Conservation (phyloP, 306 rosid species). For the Trifolium pratense region DNA sequence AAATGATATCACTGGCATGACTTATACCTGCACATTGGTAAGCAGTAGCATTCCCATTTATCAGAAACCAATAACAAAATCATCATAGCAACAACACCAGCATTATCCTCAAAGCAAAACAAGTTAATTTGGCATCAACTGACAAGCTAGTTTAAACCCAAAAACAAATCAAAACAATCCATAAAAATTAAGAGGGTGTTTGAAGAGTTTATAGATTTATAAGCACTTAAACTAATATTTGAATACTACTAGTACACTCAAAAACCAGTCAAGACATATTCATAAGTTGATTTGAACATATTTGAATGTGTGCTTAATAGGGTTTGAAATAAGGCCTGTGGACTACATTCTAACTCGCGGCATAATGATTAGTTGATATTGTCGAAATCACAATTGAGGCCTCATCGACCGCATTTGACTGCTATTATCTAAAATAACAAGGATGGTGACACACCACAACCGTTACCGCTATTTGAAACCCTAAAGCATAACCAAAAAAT, state of each 20-base stretch:
- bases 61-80: constrained; percentile 16
- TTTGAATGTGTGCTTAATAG: background rate
- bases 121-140: background rate
- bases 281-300: background rate
- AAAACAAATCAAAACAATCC: constrained; percentile 20
- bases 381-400: background rate
- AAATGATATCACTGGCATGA: background rate
- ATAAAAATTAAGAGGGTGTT: background rate
- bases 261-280: background rate
- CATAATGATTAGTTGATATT: background rate
- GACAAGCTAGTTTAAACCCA: constrained; percentile 41
- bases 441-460: background rate
- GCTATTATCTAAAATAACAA: background rate
- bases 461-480: background rate
- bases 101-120: constrained; percentile 10
- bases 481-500: background rate
- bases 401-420: background rate
- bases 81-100: background rate
- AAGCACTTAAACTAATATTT: background rate
- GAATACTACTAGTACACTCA: background rate
- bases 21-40: constrained; percentile 8
- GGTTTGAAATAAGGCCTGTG: background rate
- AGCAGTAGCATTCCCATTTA: constrained; percentile 25
- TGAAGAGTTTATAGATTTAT: background rate
- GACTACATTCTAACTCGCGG: background rate